Base-by-base conservation (phyloP, 805 yeast genomes). In the Yamadazyma olivae region DNA sequence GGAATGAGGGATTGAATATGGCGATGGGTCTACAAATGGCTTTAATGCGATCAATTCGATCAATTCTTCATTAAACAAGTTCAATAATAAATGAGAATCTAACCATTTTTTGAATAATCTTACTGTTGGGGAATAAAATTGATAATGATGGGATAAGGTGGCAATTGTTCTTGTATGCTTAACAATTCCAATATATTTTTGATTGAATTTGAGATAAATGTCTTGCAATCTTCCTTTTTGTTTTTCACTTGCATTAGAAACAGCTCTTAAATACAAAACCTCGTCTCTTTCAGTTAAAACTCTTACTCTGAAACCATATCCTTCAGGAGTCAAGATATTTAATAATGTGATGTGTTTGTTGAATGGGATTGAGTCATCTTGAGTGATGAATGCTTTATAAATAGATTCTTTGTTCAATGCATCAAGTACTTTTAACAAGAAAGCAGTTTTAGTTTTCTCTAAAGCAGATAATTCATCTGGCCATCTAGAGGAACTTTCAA, bases 401-500 rank as follows among this genome's bases (percentile, higher is more conserved):
- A 61, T 61, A 9, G 80, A 70, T 35, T 77, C 76, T 39, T 67
- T 64, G 34, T 77, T 74, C 32, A 71, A 44, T 5, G 57, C 44
- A 25, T 72, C 75, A 41, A 58, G 46, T 16, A 90, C 75, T 48
- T 83, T 83, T 36, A 93, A 56, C 49, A 91, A 64, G 48, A 93
- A 87, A 6, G 98, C 98, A 21, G 95, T 77, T 54, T 93, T 93
- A 12, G 95, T 83, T 51, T 83, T 81, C 57, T 93, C 98, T 36
- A 89, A 63, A 2, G 96, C 89, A 26, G 71, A 63, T 5, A 88
- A 56, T 56, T 93, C 96, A 58, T 86, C 95, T 2, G 99, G 99
- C 99, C 99, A 93, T 56, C 80, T 79, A n/a, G 77, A 72, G 2
- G 96, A 86, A 3, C 85, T 69, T 62, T 93, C 99, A 57, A 93